Percentiles rank a stretch among this genome's conserved stretches.
Evolutionary conservation across 1,284 basidiomycete genomes (phyloP).

Genomic region (Apiotrichum sp.): DNA sequence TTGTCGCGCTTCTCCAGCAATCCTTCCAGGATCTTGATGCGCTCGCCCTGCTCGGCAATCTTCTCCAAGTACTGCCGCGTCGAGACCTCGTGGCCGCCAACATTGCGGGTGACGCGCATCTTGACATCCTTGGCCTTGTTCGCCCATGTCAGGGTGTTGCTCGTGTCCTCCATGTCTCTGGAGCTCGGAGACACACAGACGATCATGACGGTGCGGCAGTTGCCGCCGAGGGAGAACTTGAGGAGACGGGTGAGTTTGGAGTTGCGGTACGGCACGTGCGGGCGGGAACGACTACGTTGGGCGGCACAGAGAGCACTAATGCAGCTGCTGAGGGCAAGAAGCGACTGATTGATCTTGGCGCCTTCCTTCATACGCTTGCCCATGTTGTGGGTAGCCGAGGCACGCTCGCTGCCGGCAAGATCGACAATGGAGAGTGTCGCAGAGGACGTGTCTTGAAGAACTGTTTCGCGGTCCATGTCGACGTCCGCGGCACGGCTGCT

Average conservation of each 20-base stretch:
- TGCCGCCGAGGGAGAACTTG: constrained; percentile 93
- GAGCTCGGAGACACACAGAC: constrained; percentile 93
- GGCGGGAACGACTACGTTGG: constrained; percentile 64
- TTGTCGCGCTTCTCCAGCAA: constrained; percentile 49
- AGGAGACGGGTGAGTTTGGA: constrained; percentile 92
- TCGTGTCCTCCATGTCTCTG: constrained; percentile 91
- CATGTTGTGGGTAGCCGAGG: constrained; percentile 89
- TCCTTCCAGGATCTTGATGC: constrained; percentile 58
- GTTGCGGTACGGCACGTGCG: constrained; percentile 91
- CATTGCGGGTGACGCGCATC: constrained; percentile 83
- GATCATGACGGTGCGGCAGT: constrained; percentile 97
- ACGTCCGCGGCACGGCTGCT: constrained; percentile 53
- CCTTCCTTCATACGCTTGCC: constrained; percentile 97
- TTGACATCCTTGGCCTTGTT: constrained; percentile 95
- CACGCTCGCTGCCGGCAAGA: constrained; percentile 89
- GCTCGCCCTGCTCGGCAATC: constrained; percentile 58
- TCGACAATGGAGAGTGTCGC: constrained; percentile 94
- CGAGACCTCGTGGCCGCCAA: constrained; percentile 85
- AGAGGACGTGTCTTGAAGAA: constrained; percentile 60
- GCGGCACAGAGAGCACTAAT: constrained; percentile 85
- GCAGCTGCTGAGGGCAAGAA: constrained; percentile 89
- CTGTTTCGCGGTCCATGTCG: constrained; percentile 31
- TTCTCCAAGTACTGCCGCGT: constrained; percentile 90
- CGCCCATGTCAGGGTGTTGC: constrained; percentile 92
- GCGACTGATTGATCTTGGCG: constrained; percentile 94